Evolutionary conservation across 2,329 filamentous ascomycete genomes (phyloP), one percentile per base, ranked within the genome.

Genomic region (Diaporthe destruens): DNA sequence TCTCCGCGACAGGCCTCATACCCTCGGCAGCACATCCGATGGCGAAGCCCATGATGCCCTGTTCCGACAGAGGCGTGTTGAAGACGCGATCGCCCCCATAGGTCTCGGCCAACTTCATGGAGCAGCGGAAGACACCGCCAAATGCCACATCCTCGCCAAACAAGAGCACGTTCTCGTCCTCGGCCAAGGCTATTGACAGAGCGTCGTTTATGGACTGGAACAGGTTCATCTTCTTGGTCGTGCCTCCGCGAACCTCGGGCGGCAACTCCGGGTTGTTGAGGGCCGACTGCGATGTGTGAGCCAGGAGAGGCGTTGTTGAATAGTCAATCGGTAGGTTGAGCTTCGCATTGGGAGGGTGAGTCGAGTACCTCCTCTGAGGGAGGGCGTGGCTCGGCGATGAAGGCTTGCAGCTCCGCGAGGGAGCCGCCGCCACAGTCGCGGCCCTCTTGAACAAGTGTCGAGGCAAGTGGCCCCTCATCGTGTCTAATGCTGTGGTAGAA

Each of bases 111-210:
- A 93, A 83, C 73, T 91, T 89, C 85, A 91, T 91, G 54, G 89
- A 90, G 80, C 90, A 92, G 44, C 91, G 85, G 78, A 93, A 93
- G 29, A 93, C 91, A 69, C 91, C 91, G 25, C 91, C 91, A 72
- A 99, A 99, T 18, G 96, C 94, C 9, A 99, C 95, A 80, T 99
- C 96, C 82, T 99, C 96, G 54, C 96, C 96, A 78, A 99, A 99
- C 12, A 99, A 88, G 71, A 98, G 85, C 29, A 98, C 94, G 23
- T 92, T 91, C 75, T 97, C 94, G 78, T 98, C 95, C 47, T 92
- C 90, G 20, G 92, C 90, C 36, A 99, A 87, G 32, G 96, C 94
- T 73, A 92, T 93, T 29, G 93, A 90, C 29, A 99, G 87, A 14
- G 96, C 95, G 76, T 96, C 91, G 81, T 98, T 98, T 85, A 99